Conservation (phyloP, 495 filamentous ascomycete species). For the Aspergillus biplanus region DNA sequence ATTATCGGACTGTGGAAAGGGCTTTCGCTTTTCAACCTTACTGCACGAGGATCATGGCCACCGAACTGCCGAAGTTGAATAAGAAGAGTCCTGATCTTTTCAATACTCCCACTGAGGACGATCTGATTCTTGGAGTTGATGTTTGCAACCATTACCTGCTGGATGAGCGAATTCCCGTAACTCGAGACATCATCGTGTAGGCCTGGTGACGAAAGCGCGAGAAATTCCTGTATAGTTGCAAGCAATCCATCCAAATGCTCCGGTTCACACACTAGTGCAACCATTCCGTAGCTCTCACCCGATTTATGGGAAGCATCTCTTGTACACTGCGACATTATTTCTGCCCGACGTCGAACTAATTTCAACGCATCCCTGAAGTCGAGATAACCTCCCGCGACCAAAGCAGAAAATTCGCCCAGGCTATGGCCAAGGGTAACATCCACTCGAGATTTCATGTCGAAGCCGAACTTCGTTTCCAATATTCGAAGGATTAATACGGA, state of each 20-base stretch:
- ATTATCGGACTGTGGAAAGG: constrained; percentile 95
- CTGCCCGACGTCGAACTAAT: constrained; percentile 77
- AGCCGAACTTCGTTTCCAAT: constrained; percentile 82
- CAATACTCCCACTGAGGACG: constrained; percentile 86
- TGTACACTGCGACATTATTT: constrained; percentile 82
- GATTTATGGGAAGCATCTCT: constrained; percentile 60
- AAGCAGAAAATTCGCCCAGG: constrained; percentile 90
- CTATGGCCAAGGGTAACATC: constrained; percentile 91
- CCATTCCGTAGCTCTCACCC: constrained; percentile 85
- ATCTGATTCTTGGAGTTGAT: constrained; percentile 96
- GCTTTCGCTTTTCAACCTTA: constrained; percentile 83
- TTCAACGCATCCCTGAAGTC: constrained; percentile 74
- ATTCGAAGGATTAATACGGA: constrained; percentile 89
- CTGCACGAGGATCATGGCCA: constrained; percentile 89
- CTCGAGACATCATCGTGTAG: constrained; percentile 64
- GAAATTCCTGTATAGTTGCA: constrained; percentile 75
- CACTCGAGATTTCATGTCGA: constrained; percentile 66
- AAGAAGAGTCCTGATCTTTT: constrained; percentile 80
- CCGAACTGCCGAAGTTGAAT: constrained; percentile 89
- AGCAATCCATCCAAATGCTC: constrained; percentile 70
- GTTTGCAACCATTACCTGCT: constrained; percentile 91
- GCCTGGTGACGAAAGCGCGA: constrained; percentile 64
- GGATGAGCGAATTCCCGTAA: constrained; percentile 68
- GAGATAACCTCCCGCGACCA: constrained; percentile 82
- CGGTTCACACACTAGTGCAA: constrained; percentile 85